Base-by-base conservation (phyloP, 2,329 filamentous ascomycete genomes). In the Xylaria sp. region DNA sequence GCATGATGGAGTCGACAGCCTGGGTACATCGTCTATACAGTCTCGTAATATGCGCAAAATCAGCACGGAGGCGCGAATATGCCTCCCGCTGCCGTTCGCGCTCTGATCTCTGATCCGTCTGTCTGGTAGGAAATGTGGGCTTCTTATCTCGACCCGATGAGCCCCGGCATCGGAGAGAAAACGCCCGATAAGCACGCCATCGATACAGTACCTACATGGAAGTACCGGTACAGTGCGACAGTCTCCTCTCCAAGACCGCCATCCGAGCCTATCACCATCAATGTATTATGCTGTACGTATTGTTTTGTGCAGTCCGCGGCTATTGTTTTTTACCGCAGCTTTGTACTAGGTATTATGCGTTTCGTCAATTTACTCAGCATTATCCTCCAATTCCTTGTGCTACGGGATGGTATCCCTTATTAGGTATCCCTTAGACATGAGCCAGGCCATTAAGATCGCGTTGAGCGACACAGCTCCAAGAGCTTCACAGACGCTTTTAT, bases 121-220 rank as follows among this genome's bases (percentile, higher is more conserved):
- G 33, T 36, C 45, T 45, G 17, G 36, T 17, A 13, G 49, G 36
- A 62, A 63, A 59, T 42, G 45, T 54, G 64, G 53, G 63, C n/a
- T 62, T 54, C 36, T 20, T 56, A 33, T 39, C 31, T 29, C 25
- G 44, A 11, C 7, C 50, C 47, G 55, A 50, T 33, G 29, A 5
- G 55, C 36, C 44, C 65, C 65, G 65, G 63, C 51, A 33, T 67
- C 65, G 65, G 65, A 64, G 65, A 63, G 51, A 67, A 53, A 44
- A 39, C 25, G 20, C 33, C 42, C 60, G 59, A 54, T 63, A 66
- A 59, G 47, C 53, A 42, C 53, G 36, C 53, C 22, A 55, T 29
- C 9, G 20, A 4, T 53, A 22, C 3, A n/a, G n/a, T n/a, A n/a
- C 17, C 13, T 31, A 5, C 25, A 20, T 33, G 29, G 20, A 51